Base-by-base conservation (phyloP, 352 stramenopile genomes). In the Blastocystis sp. region DNA sequence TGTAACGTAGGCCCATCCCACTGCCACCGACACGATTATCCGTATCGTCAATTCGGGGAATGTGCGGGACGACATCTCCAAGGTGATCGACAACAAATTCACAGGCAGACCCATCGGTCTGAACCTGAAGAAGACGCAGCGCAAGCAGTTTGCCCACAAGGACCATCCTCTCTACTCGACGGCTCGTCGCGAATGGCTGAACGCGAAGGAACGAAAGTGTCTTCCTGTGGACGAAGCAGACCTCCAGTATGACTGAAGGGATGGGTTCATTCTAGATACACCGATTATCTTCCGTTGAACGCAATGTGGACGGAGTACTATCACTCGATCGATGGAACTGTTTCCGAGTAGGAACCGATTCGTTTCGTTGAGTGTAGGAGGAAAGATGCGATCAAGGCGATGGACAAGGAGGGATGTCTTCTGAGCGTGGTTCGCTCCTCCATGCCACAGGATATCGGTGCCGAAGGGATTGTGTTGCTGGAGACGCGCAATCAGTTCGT, bases 391-490 rank as follows among this genome's bases (percentile, higher is more conserved):
- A 48, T 75, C 16, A 40, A 53, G 8, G 4, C 6, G 27, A 75
- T 75, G 27, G 29, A 21, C 18, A 75, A 75, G 42, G 69, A 81
- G 44, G 48, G 69, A 2, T 65, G 46, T 29, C 53, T 81, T 51
- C 1, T 81, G 18, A 32, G 51, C 11, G 46, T 81, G 6, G 36
- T 64, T 36, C 49, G 44, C 0, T 64, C 69, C 8, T 49, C 14
- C 6, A 61, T 81, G 32, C 69, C 69, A 6, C 32, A 48, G 44
- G 69, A 81, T 81, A 51, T 81, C 6, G 44, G 69, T 8, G 14
- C 63, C 11, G 48, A 81, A 32, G 69, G 69, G 11, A 81, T 81
- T 42, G 69, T 81, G 36, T 24, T 81, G 49, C 69, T 65, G n/a
- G 69, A 81, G 42, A 21, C 21, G 40, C 21, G 44, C 11, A 42